phyloP scores from a whole-genome alignment of 2,329 filamentous ascomycete species.

The Aspergillus sp. region DNA sequence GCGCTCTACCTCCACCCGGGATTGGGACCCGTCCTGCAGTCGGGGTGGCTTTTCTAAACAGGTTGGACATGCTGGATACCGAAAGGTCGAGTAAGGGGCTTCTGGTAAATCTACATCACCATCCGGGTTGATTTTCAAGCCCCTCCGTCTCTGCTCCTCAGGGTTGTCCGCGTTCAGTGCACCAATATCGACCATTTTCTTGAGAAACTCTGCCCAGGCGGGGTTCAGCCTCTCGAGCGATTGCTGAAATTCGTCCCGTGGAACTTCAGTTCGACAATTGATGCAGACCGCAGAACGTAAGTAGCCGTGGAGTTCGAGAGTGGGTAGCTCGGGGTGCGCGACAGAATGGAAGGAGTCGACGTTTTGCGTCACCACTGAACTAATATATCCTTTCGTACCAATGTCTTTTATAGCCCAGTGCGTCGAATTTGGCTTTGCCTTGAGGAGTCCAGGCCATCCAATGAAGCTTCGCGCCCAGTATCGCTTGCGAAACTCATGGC shows the following conservation, averaged over 20 bases:
- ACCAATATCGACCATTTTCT: constrained; percentile 69
- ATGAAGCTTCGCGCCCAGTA: constrained; percentile 97
- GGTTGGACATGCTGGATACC: constrained; percentile 84
- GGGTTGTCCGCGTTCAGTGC: constrained; percentile 78
- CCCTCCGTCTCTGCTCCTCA: constrained; percentile 64
- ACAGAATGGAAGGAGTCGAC: constrained; percentile 89
- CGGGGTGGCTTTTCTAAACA: constrained; percentile 68
- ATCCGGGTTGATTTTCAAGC: constrained; percentile 85
- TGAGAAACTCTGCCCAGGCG: constrained; percentile 75
- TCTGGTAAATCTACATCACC: constrained; percentile 89
- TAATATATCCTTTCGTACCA: constrained; percentile 70
- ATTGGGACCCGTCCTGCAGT: constrained; percentile 56
- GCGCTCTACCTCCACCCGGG: constrained; percentile 67
- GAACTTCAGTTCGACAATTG: constrained; percentile 71
- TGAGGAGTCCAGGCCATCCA: constrained; percentile 81
- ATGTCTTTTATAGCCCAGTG: constrained; percentile 77
- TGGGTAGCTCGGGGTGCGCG: constrained; percentile 73
- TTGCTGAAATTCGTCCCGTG: constrained; percentile 73
- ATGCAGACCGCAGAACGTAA: constrained; percentile 78
- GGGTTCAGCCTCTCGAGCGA: constrained; percentile 80
- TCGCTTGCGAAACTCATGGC: constrained; percentile 81
- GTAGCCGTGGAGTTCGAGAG: constrained; percentile 89
- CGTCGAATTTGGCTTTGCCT: constrained; percentile 74
- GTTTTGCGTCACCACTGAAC: constrained; percentile 86
- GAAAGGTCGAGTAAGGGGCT: constrained; percentile 84